A percentile compares a stretch with the other conserved stretches of the same genome.
Conservation (phyloP, 208 protist species). For the Novymonas esmeraldas region DNA sequence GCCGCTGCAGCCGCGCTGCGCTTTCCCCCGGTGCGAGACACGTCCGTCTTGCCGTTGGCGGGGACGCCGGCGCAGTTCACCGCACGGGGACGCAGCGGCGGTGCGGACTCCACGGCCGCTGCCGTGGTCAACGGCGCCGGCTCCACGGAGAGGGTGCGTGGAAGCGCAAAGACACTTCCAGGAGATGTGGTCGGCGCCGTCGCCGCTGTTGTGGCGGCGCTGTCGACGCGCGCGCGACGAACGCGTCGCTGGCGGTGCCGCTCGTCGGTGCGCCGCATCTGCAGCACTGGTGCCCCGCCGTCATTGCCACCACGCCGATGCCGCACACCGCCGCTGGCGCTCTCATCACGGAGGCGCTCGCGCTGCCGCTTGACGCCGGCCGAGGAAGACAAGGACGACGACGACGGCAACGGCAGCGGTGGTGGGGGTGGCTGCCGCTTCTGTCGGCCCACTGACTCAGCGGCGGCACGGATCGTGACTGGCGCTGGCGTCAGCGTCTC, state of each 20-base stretch:
- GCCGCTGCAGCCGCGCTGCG: neutral
- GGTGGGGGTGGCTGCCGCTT: neutral
- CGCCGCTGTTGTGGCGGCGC: neutral
- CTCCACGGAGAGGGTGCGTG: conserved; percentile 1
- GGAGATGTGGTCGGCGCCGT: neutral
- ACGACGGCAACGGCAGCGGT: neutral
- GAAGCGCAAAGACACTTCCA: conserved; percentile 14
- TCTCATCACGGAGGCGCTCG: neutral
- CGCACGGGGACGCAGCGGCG: neutral
- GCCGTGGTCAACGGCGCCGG: neutral
- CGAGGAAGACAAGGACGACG: neutral
- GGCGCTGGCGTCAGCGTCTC: too few species aligned
- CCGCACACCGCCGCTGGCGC: neutral
- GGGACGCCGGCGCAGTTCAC: neutral
- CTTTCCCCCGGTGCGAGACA: neutral
- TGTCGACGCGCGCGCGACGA: too few species aligned
- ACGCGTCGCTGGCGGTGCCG: too few species aligned
- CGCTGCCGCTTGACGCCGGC: conserved; percentile 5
- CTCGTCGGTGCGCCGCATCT: too few species aligned
- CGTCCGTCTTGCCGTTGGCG: neutral
- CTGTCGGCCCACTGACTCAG: neutral
- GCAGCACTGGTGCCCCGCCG: too few species aligned
- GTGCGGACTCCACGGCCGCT: neutral
- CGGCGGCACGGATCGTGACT: neutral
- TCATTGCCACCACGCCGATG: too few species aligned